Base-by-base conservation (phyloP, 1,139 yeast genomes). In the Suhomyces chickasaworum region DNA sequence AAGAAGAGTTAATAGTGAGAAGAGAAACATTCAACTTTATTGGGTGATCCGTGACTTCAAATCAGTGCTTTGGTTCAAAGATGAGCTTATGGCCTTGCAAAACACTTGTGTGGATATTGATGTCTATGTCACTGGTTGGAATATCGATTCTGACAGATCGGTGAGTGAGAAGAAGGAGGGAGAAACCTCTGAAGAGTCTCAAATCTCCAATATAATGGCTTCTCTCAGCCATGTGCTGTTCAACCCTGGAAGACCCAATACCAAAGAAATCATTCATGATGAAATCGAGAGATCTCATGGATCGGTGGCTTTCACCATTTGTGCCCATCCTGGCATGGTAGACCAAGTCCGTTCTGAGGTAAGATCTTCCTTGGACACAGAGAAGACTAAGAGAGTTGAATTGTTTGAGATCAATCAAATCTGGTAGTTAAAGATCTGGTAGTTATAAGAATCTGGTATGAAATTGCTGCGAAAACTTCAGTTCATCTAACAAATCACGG, bases 31-130 rank as follows among this genome's bases (percentile, higher is more conserved):
- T 30, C 65, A 64, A 51, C 61, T 71, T 31, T 58, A 60, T 53
- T 71, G 75, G 75, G 63, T 68, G 37, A 61, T 70, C 39, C 68
- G 75, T 51, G 71, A 70, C 53, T 65, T 61, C 58, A 66, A 68
- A 45, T 71, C 80, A 4, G 56, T 81, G 42, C 78, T 75, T 52
- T 79, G 86, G 83, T 78, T 72, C 58, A 64, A 61, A 45, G 73
- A 66, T 34, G 84, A 77, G 60, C 63, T 76, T 40, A 33, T 57
- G 38, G 56, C 60, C 34, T 57, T 71, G 39, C 55, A 60, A 20
- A 50, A 53, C 27, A 52, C 61, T 21, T 49, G 54, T 13, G 57
- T 68, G 23, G 57, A 68, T 52, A 52, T 70, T 39, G 46, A 68
- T 39, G 57, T 77, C 4, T 76, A 70, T 50, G 69, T 77, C 37